phyloP scores from a whole-genome alignment of 2,329 filamentous ascomycete species.

The Microdochium trichocladiopsis region DNA sequence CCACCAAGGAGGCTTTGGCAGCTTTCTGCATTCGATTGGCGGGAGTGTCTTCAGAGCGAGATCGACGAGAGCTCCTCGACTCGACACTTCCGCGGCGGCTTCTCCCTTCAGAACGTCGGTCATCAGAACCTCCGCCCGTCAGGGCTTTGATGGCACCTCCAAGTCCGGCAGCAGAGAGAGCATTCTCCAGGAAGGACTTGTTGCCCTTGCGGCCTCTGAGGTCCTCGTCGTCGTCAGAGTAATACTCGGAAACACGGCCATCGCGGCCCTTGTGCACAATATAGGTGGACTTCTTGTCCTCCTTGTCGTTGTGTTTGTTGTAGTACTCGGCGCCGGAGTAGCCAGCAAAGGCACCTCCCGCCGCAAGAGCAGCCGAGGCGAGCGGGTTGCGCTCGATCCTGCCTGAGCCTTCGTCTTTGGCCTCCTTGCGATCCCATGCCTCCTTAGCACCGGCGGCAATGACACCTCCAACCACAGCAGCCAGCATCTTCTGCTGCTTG shows the following conservation, averaged over 20 bases:
- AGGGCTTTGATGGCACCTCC: conserved; percentile 55
- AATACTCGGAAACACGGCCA: conserved; percentile 45
- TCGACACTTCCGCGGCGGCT: conserved; percentile 28
- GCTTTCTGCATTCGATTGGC: conserved; percentile 70
- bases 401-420: conserved; percentile 36
- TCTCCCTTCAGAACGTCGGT: conserved; percentile 21
- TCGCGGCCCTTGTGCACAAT: conserved; percentile 47
- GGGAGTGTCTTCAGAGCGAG: conserved; percentile 39
- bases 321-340: conserved; percentile 59
- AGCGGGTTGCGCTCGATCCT: conserved; percentile 51
- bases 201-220: conserved; percentile 51
- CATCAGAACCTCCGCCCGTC: conserved; percentile 38
- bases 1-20: conserved; percentile 82
- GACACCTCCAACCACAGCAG: conserved; percentile 57
- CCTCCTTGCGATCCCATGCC: conserved; percentile 56
- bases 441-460: conserved; percentile 61
- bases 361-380: conserved; percentile 55
- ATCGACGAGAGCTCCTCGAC: conserved; percentile 41
- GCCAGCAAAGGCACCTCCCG: conserved; percentile 56
- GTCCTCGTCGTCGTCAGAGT: conserved; percentile 49
- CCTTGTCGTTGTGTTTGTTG: conserved; percentile 49
- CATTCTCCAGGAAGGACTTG: conserved; percentile 58
- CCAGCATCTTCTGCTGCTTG: conserved; percentile 60
- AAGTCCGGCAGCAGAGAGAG: conserved; percentile 53
- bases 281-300: conserved; percentile 46